Conservation (phyloP, 768 basidiomycete genomes). For the Mycena vulgaris region DNA sequence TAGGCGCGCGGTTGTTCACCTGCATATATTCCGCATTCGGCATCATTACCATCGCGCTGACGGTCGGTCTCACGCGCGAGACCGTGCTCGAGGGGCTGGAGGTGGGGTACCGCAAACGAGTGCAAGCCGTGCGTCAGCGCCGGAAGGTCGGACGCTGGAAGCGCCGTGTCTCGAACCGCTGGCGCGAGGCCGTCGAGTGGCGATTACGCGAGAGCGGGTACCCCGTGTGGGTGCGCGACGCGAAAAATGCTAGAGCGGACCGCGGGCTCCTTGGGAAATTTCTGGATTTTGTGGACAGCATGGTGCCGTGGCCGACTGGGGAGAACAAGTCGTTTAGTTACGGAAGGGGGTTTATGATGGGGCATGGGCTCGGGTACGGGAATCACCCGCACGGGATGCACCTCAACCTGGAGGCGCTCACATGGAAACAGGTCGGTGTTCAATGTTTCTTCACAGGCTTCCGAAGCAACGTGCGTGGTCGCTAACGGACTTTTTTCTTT, state of each 20-base stretch:
- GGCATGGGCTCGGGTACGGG: constrained; percentile 34
- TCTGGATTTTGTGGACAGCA: constrained; percentile 22
- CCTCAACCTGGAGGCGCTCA: constrained; percentile 75
- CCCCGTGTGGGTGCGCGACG: constrained; percentile 69
- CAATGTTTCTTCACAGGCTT: neutral
- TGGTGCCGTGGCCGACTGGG: constrained; percentile 37
- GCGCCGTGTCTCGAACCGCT: constrained; percentile 64
- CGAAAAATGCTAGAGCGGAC: constrained; percentile 26
- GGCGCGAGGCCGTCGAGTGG: constrained; percentile 76
- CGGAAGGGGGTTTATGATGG: constrained; percentile 35
- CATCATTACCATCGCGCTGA: constrained; percentile 75
- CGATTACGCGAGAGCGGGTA: constrained; percentile 66
- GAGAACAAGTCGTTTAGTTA: constrained; percentile 27
- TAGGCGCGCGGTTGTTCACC: constrained; percentile 70
- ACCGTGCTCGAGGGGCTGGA: constrained; percentile 82
- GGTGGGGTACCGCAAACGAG: constrained; percentile 71
- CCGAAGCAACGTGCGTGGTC: neutral
- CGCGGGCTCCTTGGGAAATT: constrained; percentile 22
- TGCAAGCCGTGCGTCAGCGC: constrained; percentile 61
- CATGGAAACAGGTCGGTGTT: constrained; percentile 54
- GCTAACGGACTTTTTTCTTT: neutral
- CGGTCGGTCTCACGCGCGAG: constrained; percentile 77
- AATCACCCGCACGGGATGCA: constrained; percentile 64
- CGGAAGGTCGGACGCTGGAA: constrained; percentile 60
- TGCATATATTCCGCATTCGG: constrained; percentile 73